A percentile compares a stretch with the other conserved stretches of the same genome.
Evolutionary conservation across 805 yeast genomes (phyloP).

Genomic region (Starmerella roubikii): DNA sequence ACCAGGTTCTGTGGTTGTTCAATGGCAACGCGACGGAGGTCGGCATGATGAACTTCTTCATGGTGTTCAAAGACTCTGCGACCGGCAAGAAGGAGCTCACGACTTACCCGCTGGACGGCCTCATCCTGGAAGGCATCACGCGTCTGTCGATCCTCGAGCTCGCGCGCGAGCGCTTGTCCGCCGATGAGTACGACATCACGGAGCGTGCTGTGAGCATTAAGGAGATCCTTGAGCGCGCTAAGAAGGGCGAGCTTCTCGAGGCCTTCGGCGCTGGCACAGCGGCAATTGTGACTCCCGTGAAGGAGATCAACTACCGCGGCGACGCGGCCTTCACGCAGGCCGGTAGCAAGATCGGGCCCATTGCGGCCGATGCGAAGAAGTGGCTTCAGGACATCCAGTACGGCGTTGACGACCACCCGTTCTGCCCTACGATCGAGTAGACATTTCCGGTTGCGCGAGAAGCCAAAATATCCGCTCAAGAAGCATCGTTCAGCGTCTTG

Average conservation of each 20-base stretch:
- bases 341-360: constrained; percentile 48
- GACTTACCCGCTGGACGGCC: constrained; percentile 95
- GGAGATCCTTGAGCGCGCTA: constrained; percentile 69
- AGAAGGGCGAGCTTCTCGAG: constrained; percentile 73
- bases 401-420: constrained; percentile 57
- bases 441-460: background rate
- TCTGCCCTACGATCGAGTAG: constrained; percentile 13
- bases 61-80: constrained; percentile 54
- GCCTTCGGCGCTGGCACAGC: constrained; percentile 98
- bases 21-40: constrained; percentile 85
- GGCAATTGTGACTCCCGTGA: constrained; percentile 89
- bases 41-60: constrained; percentile 94
- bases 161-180: constrained; percentile 61
- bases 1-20: constrained; percentile 92
- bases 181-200: constrained; percentile 63
- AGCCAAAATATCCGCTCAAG: too few species aligned
- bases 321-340: constrained; percentile 33
- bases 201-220: constrained; percentile 74
- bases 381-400: constrained; percentile 90
- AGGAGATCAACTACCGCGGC: constrained; percentile 70
- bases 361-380: constrained; percentile 59
- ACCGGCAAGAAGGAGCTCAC: constrained; percentile 78
- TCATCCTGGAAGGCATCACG: constrained; percentile 92
- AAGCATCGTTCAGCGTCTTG: too few species aligned
- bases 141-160: constrained; percentile 75